phyloP scores from a whole-genome alignment of 257 asterid genomes.

The Nyctanthes arbortristis region DNA sequence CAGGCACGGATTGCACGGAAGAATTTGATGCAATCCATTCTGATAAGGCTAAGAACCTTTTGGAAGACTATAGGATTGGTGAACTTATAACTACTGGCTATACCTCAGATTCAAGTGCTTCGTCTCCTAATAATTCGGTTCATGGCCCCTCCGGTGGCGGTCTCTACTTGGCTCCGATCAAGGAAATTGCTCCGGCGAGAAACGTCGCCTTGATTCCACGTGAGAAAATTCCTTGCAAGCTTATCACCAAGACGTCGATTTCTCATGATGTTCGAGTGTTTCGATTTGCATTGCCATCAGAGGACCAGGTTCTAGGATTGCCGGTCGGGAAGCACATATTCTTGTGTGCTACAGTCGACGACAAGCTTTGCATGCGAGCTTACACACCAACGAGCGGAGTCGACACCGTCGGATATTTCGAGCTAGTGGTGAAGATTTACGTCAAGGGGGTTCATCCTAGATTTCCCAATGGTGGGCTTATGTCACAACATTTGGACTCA shows the following conservation, averaged over 20 bases:
- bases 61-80: slow-evolving; percentile 79
- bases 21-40: slow-evolving; percentile 96
- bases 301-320: slow-evolving; percentile 67
- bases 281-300: slow-evolving; percentile 67
- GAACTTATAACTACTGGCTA: slow-evolving; percentile 72
- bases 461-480: slow-evolving; percentile 84
- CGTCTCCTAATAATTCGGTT: slow-evolving; percentile 69
- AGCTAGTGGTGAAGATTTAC: slow-evolving; percentile 76
- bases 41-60: slow-evolving; percentile 66
- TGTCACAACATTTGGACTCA: slow-evolving; percentile 77
- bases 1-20: slow-evolving; percentile 91
- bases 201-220: slow-evolving; percentile 62
- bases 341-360: slow-evolving; percentile 61
- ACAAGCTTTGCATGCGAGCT: slow-evolving; percentile 91
- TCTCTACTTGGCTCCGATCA: slow-evolving; percentile 48
- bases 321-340: slow-evolving; percentile 88
- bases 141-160: slow-evolving; percentile 58
- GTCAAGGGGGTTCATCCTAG: slow-evolving; percentile 66
- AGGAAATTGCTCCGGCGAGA: slow-evolving; percentile 29
- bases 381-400: slow-evolving; percentile 80
- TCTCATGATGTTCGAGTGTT: slow-evolving; percentile 73
- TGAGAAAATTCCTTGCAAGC: slow-evolving; percentile 70
- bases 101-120: slow-evolving; percentile 39
- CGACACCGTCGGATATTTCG: slow-evolving; percentile 69
- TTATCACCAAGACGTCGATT: slow-evolving; percentile 48